These are phyloP conservation scores for Fusarium begoniae DNA, from an alignment of 2,329 filamentous ascomycete species.

Conservation along the genomic window DNA sequence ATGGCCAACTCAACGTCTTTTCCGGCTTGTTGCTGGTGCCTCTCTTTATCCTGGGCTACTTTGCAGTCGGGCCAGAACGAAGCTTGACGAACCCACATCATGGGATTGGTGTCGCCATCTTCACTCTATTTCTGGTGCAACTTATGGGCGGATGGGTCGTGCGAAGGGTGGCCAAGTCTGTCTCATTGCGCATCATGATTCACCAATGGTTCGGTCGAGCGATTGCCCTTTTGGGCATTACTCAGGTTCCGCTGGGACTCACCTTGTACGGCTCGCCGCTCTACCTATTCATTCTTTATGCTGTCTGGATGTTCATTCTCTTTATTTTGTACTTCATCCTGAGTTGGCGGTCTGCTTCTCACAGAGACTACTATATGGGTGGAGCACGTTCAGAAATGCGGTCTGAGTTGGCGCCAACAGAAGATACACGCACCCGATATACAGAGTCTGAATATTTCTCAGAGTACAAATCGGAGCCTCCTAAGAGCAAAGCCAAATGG, in stretches of 20 bases:
- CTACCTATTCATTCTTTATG: conserved; percentile 84
- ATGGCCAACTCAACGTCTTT: conserved; percentile 78
- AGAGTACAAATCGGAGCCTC: conserved; percentile 46
- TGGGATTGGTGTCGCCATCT: conserved; percentile 83
- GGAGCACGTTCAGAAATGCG: conserved; percentile 64
- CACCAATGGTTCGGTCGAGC: conserved; percentile 89
- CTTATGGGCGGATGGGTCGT: conserved; percentile 75
- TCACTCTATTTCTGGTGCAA: conserved; percentile 76
- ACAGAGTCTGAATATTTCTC: conserved; percentile 54
- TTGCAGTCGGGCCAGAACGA: conserved; percentile 77
- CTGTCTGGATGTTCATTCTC: conserved; percentile 78
- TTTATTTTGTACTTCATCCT: conserved; percentile 82
- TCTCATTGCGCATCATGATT: conserved; percentile 67
- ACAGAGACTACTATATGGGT: conserved; percentile 63
- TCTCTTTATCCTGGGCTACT: conserved; percentile 78
- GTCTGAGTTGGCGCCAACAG: conserved; percentile 55
- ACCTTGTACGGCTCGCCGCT: conserved; percentile 92
- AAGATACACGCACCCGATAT: conserved; percentile 51
- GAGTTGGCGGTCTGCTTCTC: conserved; percentile 71
- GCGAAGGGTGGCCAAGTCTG: conserved; percentile 58
- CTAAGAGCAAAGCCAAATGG: conserved; percentile 53
- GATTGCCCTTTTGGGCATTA: conserved; percentile 82
- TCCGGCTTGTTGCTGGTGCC: conserved; percentile 74
- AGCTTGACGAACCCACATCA: conserved; percentile 85
- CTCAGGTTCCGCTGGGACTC: conserved; percentile 87